phyloP scores from a whole-genome alignment of 1,139 yeast genomes.

The Yamadazyma trypodendri region DNA sequence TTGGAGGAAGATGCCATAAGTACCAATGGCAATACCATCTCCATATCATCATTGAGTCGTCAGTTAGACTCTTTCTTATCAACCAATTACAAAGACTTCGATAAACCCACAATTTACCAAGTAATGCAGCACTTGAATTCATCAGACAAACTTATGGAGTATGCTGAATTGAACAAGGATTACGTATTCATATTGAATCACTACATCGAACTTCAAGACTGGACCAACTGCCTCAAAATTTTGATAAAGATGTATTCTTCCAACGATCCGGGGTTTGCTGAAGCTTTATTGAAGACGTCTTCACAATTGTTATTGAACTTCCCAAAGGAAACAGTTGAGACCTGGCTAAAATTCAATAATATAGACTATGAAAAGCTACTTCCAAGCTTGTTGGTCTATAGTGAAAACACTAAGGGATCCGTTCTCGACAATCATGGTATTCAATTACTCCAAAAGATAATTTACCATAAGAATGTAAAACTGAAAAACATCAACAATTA shows the following conservation, averaged over 20 bases:
- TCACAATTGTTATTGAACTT: conserved; percentile 65
- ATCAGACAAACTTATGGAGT: conserved; percentile 59
- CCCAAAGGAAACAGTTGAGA: conserved; percentile 69
- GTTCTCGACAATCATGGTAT: conserved; percentile 59
- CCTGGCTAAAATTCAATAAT: conserved; percentile 65
- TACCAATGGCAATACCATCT: not conserved
- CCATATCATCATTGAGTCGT: conserved; percentile 13
- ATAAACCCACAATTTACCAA: conserved; percentile 68
- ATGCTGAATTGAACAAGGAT: conserved; percentile 70
- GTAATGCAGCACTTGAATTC: conserved; percentile 67
- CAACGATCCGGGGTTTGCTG: conserved; percentile 25
- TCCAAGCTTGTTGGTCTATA: conserved; percentile 74
- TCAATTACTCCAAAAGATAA: conserved; percentile 59
- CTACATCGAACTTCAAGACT: conserved; percentile 66
- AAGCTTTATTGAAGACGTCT: conserved; percentile 59
- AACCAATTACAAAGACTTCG: conserved; percentile 49
- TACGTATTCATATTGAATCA: conserved; percentile 65
- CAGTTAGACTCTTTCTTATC: conserved; percentile 54
- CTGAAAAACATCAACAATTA: conserved; percentile 67
- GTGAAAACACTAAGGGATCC: conserved; percentile 38
- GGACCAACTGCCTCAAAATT: conserved; percentile 70
- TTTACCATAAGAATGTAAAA: conserved; percentile 49
- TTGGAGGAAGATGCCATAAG: conserved; percentile 5
- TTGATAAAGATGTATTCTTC: conserved; percentile 46
- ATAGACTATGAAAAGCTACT: conserved; percentile 60